Base-by-base conservation (phyloP, 768 basidiomycete species). In the Mycena vitilis region DNA sequence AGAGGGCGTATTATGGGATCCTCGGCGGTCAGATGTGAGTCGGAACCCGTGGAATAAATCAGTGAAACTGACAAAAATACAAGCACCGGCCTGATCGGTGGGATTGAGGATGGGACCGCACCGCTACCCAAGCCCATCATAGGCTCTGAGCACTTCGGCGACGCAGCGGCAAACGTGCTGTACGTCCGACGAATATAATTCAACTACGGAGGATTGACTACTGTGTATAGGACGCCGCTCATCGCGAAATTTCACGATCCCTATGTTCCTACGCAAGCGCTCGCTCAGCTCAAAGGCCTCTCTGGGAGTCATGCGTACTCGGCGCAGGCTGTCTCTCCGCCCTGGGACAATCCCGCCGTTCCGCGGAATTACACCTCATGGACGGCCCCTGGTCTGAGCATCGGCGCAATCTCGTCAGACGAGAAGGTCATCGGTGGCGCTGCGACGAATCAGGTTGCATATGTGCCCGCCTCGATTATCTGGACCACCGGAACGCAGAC, bases 351-450 rank as follows among this genome's bases (percentile, higher is more conserved):
- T 47, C 51, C 72, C 0, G 48, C 48, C 5, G 67, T 65, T 30
- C 77, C 78, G 13, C 72, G 78, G 5, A 78, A 77, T 58, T 79
- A 79, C 63, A 75, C 76, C 3, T 71, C 74, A 12, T 79, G 74
- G 74, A 79, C 73, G n/a, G 71, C 54, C 8, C 38, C 56, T 3
- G 78, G 77, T 2, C 57, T 78, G 18, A 79, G 78, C 63, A 72
- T 75, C 25, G 77, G 78, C 37, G 78, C 72, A 38, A 73, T 79
- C 23, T 64, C 75, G 48, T 68, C 77, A 16, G 78, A 79, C 58
- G 71, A 70, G 37, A 70, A 69, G 30, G 70, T 73, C 48, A 71
- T 78, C 9, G 77, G 78, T 1, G 77, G 78, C 5, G 66, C 78
- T 2, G 74, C 78, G 36, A 71, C 73, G 16, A 79, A 75, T 60